Evolutionary conservation across 2,329 filamentous ascomycete genomes (phyloP), one percentile per base, ranked within the genome.

Genomic region (Periconia digitata): DNA sequence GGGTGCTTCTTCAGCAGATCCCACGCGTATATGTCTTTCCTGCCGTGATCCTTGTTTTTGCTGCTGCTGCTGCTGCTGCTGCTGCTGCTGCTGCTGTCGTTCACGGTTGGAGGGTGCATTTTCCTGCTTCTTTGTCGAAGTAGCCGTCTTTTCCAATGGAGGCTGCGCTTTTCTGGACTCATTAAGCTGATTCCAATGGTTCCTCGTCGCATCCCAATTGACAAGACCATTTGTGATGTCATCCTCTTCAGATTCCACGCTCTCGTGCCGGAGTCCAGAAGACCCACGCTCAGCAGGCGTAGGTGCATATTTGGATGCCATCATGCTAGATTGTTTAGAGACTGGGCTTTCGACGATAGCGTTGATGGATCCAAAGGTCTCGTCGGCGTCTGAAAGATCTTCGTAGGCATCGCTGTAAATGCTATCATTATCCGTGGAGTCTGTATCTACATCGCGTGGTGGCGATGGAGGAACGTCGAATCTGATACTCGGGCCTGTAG

Each of bases 371-470:
- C 84, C 77, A 60, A 90, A 92, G 0, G 85, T 87, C 40, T 82
- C 81, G 34, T 87, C 85, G 3, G 78, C 62, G 13, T 89, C 85
- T 0, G 82, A 82, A 0, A 87, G 73, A 51, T 90, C 86, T 69
- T 92, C 89, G 45, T 86, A 86, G 1, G 88, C 88, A 69, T 92
- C 89, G 55, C 85, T 90, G 64, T 89, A 92, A 20, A 89, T 79
- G 51, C 81, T 85, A 48, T 64, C 70, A 36, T 67, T 53, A 62
- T 73, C 59, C 13, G 67, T 70, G 4, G 55, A 59, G 2, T 66
- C 59, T 6, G 55, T 58, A 15, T 61, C 61, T 17, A 51, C 44
- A 23, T 35, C 27, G 5, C 29, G 41, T 35, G 41, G 23, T n/a
- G n/a, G n/a, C n/a, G n/a, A 32, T 12, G 27, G 18, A 20, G 17